Evolutionary conservation across 257 asterid genomes (phyloP).

Genomic region (Solanum habrochaites): DNA sequence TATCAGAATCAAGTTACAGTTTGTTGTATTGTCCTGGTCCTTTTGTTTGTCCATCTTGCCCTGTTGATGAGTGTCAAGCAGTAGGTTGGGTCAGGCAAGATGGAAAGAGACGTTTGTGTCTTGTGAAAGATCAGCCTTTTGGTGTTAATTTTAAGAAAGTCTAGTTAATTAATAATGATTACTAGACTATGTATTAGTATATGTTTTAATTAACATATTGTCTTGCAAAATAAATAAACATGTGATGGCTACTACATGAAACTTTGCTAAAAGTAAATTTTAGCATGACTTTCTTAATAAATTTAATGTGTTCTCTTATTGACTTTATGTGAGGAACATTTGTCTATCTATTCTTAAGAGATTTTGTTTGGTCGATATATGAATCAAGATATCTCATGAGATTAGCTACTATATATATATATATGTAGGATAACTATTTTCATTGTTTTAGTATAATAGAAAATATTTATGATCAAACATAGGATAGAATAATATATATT

Average conservation of each 20-base stretch:
- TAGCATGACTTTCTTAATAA: background rate
- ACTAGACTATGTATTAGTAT: background rate
- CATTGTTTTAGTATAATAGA: too few relatives aligned
- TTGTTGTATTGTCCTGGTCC: background rate
- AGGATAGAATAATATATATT: background rate
- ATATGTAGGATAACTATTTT: background rate
- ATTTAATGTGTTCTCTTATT: background rate
- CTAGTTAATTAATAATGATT: background rate
- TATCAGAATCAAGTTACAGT: background rate
- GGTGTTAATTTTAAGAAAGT: background rate
- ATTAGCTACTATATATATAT: too few relatives aligned
- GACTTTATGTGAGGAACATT: background rate
- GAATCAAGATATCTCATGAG: too few relatives aligned
- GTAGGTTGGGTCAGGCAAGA: background rate
- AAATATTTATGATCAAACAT: too few relatives aligned
- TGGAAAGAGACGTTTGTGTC: background rate
- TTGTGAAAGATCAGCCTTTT: background rate
- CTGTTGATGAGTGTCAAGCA: background rate
- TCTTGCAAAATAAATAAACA: background rate
- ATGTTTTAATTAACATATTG: too few relatives aligned
- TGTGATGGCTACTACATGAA: background rate
- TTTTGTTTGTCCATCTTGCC: background rate
- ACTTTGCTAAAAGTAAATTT: background rate
- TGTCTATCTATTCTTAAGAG: background rate
- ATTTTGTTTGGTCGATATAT: background rate